Evolutionary conservation across 2,329 filamentous ascomycete genomes (phyloP).

Genomic region (Podosphaera leucotricha): DNA sequence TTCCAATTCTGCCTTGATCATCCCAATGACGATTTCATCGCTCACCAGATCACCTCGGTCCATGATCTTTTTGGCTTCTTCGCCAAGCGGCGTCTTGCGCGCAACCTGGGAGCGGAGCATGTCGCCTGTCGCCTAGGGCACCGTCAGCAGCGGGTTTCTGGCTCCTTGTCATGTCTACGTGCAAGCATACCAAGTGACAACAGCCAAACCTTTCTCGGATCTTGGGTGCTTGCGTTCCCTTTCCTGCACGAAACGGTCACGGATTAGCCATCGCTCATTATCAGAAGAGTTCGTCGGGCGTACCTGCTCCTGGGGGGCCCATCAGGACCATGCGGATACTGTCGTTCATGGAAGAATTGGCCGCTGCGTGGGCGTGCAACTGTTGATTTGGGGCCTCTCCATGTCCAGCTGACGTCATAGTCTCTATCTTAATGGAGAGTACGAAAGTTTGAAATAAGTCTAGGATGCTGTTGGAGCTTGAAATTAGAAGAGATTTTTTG

Average conservation of each 20-base stretch:
- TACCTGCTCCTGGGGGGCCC: slow-evolving; percentile 91
- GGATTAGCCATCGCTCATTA: neutral
- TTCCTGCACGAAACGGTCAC: slow-evolving; percentile 34
- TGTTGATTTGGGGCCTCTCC: slow-evolving; percentile 23
- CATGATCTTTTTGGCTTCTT: slow-evolving; percentile 99
- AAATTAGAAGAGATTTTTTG: slow-evolving; percentile 2
- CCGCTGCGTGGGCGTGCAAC: no score
- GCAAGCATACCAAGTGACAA: slow-evolving; percentile 64
- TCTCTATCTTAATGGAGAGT: slow-evolving; percentile 15
- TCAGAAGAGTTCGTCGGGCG: slow-evolving; percentile 16
- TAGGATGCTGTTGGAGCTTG: neutral
- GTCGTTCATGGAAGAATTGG: slow-evolving; percentile 17
- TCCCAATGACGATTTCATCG: slow-evolving; percentile 97
- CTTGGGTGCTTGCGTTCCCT: slow-evolving; percentile 93
- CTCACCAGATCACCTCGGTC: slow-evolving; percentile 92
- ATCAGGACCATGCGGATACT: slow-evolving; percentile 87
- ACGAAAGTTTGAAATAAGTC: neutral
- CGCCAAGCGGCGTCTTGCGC: slow-evolving; percentile 83
- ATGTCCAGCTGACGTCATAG: slow-evolving; percentile 76
- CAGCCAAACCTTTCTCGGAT: slow-evolving; percentile 97
- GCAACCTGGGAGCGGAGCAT: slow-evolving; percentile 97
- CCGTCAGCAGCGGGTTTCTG: neutral
- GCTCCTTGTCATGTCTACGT: slow-evolving; percentile 5
- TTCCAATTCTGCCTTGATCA: slow-evolving; percentile 96
- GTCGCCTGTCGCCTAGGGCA: slow-evolving; percentile 69